Conservation (phyloP, 2,329 filamentous ascomycete genomes). For the Diaporthe sp. region DNA sequence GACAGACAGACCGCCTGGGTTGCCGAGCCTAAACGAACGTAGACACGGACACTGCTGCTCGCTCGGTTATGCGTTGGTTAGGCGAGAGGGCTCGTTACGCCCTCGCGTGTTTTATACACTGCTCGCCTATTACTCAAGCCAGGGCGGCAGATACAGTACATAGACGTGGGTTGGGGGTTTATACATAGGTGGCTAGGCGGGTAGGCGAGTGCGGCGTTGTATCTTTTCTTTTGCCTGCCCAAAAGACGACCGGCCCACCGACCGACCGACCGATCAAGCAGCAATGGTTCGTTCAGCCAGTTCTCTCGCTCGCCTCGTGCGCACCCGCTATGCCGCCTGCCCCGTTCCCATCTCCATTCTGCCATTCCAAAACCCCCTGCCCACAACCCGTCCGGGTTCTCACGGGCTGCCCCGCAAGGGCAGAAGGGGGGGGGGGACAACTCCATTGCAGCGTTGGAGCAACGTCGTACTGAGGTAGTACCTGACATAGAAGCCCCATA, state of each 20-base stretch:
- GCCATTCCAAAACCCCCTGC: background rate
- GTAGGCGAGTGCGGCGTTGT: background rate
- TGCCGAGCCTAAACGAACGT: background rate
- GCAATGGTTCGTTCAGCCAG: background rate
- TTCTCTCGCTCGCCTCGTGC: background rate
- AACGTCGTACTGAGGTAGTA: constrained; percentile 13
- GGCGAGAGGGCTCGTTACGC: constrained; percentile 9
- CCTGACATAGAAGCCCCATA: constrained; percentile 16
- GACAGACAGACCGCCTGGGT: constrained; percentile 15
- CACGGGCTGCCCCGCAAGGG: constrained; percentile 9
- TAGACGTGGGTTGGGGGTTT: background rate
- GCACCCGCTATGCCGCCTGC: background rate
- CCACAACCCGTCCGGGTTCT: constrained; percentile 8
- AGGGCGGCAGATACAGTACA: background rate
- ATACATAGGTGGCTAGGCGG: background rate
- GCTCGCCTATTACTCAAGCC: constrained; percentile 6
- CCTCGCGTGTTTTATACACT: constrained; percentile 12
- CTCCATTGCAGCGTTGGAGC: background rate
- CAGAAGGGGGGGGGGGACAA: background rate
- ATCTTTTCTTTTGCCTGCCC: background rate
- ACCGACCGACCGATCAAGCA: background rate
- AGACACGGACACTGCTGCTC: background rate
- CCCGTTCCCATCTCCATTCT: background rate
- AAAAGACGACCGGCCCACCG: background rate
- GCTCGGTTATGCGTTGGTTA: constrained; percentile 11